phyloP scores from a whole-genome alignment of 495 filamentous ascomycete genomes.

The Staphylotrichum tortipilum region DNA sequence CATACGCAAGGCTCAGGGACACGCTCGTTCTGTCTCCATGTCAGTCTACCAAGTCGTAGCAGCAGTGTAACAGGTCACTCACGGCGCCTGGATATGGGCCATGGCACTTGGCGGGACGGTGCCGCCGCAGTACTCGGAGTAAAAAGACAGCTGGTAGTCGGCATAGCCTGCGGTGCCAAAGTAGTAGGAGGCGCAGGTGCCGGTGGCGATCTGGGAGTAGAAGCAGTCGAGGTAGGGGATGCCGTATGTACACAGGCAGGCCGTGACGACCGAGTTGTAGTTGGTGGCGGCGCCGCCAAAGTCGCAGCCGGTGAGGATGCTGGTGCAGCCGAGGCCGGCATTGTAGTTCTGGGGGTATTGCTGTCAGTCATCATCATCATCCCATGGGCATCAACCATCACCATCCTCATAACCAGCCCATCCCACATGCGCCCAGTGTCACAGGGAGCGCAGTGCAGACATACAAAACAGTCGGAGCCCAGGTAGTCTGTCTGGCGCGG shows the following conservation, averaged over 20 bases:
- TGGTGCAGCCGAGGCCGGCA: neutral
- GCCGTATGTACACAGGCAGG: slow-evolving; percentile 18
- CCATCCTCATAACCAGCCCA: no score
- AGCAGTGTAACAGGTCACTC: neutral
- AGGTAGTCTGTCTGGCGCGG: slow-evolving; percentile 7
- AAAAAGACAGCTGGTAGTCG: slow-evolving; percentile 7
- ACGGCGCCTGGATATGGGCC: slow-evolving; percentile 12
- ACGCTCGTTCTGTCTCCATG: slow-evolving; percentile 9
- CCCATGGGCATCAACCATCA: no score
- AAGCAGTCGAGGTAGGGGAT: slow-evolving; percentile 15
- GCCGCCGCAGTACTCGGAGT: slow-evolving; percentile 8
- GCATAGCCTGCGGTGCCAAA: slow-evolving; percentile 2
- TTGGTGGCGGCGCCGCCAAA: neutral
- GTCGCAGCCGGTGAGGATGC: slow-evolving; percentile 13
- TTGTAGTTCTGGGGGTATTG: neutral
- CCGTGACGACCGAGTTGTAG: neutral
- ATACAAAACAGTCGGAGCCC: slow-evolving; percentile 1
- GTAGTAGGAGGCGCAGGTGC: slow-evolving; percentile 8
- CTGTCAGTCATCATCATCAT: neutral
- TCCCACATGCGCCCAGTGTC: no score
- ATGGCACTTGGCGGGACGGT: slow-evolving; percentile 7
- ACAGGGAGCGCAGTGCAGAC: no score
- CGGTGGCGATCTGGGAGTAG: slow-evolving; percentile 7
- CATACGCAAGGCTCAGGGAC: slow-evolving; percentile 17
- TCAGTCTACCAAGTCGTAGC: neutral